Conservation (phyloP, 169 alveolate genomes). For the Sarcocystis neurona region DNA sequence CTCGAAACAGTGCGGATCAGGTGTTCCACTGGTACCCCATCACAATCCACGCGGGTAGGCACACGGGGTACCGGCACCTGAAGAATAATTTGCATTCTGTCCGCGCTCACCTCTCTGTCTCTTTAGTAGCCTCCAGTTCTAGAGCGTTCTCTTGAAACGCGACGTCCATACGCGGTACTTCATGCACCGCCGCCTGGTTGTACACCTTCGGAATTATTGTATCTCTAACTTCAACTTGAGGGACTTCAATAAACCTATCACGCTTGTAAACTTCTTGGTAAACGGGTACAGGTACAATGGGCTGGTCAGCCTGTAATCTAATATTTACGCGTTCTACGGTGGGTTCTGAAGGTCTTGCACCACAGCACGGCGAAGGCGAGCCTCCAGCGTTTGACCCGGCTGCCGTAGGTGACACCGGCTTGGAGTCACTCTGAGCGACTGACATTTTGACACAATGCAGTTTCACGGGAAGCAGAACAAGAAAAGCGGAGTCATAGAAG, state of each 20-base stretch:
- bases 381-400: neutral
- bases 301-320: constrained; percentile 82
- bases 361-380: neutral
- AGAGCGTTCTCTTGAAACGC: constrained; percentile 77
- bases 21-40: too few species aligned
- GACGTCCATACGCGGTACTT: constrained; percentile 81
- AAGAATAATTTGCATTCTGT: too few species aligned
- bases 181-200: constrained; percentile 82
- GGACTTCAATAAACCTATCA: constrained; percentile 81
- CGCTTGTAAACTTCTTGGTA: constrained; percentile 82
- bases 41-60: too few species aligned
- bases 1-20: too few species aligned
- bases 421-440: too few species aligned
- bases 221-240: constrained; percentile 79
- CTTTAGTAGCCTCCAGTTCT: constrained; percentile 73
- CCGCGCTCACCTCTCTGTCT: constrained; percentile 69
- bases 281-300: constrained; percentile 82
- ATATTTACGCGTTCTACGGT: constrained; percentile 50
- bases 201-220: constrained; percentile 79
- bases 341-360: neutral
- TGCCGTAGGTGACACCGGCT: neutral
- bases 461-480: too few species aligned
- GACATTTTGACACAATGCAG: too few species aligned
- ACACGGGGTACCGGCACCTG: too few species aligned
- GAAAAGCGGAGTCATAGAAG: too few species aligned